These are phyloP conservation scores for Vigna radiata DNA, from an alignment of 306 rosid genomes.

Conservation along the genomic window DNA sequence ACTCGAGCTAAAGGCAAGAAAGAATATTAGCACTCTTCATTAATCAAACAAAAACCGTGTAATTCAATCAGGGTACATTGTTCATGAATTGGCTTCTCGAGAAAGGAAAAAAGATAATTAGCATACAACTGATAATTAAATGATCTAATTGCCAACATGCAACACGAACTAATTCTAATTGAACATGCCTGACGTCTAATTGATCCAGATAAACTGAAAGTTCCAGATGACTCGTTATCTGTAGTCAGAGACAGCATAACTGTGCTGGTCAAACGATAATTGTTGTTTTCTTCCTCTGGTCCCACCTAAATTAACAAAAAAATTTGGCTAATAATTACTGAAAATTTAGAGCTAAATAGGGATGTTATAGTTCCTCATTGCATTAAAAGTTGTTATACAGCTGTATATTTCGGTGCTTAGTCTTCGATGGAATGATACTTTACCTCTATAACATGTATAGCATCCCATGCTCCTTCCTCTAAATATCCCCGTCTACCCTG, in stretches of 20 bases:
- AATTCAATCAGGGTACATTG: constrained; percentile 23
- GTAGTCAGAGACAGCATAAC: constrained; percentile 94
- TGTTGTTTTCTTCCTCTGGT: constrained; percentile 78
- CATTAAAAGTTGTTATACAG: constrained; percentile 25
- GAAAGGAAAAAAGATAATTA: constrained; percentile 12
- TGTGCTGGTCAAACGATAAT: constrained; percentile 88
- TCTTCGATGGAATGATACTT: constrained; percentile 28
- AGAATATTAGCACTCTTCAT: not conserved
- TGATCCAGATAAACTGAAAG: constrained; percentile 92
- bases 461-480: constrained; percentile 99
- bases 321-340: constrained; percentile 14
- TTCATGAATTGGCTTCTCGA: constrained; percentile 36
- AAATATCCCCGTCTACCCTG: constrained; percentile 93
- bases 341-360: constrained; percentile 20
- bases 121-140: constrained; percentile 13
- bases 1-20: not conserved
- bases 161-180: constrained; percentile 33
- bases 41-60: not conserved
- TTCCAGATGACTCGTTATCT: constrained; percentile 79
- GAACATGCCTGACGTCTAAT: constrained; percentile 86
- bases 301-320: constrained; percentile 65
- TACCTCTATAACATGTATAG: constrained; percentile 98
- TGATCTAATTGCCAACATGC: constrained; percentile 19
- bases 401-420: constrained; percentile 4
- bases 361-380: constrained; percentile 4